Evolutionary conservation across 805 yeast species (phyloP).

Genomic region (Priceomyces haplophilus): DNA sequence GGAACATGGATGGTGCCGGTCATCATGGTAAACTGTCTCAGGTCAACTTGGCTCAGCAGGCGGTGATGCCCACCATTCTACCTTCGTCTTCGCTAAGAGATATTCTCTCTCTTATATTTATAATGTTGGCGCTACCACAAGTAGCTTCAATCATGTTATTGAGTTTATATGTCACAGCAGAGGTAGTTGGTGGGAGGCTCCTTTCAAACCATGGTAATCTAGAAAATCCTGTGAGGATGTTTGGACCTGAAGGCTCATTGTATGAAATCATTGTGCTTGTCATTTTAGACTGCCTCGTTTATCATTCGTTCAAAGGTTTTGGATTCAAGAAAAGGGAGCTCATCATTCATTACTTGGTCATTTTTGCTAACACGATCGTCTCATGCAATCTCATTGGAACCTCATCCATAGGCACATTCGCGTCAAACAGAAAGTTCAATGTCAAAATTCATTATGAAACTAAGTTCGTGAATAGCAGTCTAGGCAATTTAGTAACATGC

Average conservation of each 20-base stretch:
- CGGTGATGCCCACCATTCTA: slow-evolving; percentile 7
- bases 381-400: slow-evolving; percentile 30
- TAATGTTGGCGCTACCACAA: slow-evolving; percentile 28
- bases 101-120: slow-evolving; percentile 29
- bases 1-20: slow-evolving; percentile 7
- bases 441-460: slow-evolving; percentile 14
- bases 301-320: slow-evolving; percentile 20
- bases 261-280: slow-evolving; percentile 15
- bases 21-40: slow-evolving; percentile 2
- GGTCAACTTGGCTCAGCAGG: neutral
- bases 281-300: slow-evolving; percentile 22
- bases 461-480: slow-evolving; percentile 11
- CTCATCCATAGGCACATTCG: slow-evolving; percentile 16
- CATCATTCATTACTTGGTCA: slow-evolving; percentile 12
- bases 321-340: slow-evolving; percentile 3
- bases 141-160: slow-evolving; percentile 21
- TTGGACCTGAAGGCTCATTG: neutral
- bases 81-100: slow-evolving; percentile 29
- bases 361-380: slow-evolving; percentile 29
- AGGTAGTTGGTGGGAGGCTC: slow-evolving; percentile 25
- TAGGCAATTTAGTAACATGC: slow-evolving; percentile 20
- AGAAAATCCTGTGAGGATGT: neutral
- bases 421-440: slow-evolving; percentile 6
- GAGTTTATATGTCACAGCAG: slow-evolving; percentile 16
- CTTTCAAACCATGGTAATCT: slow-evolving; percentile 16